These are phyloP conservation scores for Globisporangium middletonii DNA, from an alignment of 352 stramenopile species.

Conservation along the genomic window DNA sequence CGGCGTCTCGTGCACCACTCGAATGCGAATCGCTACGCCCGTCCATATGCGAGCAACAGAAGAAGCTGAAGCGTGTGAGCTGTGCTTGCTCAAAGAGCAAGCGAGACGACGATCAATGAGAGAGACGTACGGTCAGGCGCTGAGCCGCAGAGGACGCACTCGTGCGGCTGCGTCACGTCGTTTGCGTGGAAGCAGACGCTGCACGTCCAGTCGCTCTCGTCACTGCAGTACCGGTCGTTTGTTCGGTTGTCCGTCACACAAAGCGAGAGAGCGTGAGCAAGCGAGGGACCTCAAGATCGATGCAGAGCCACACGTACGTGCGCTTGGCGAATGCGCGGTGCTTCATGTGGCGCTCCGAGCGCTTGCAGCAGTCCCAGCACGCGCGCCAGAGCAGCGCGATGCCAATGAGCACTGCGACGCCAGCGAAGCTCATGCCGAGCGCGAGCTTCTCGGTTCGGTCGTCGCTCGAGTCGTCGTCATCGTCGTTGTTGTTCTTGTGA, in stretches of 20 bases:
- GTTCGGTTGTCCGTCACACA: not conserved
- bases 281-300: not conserved
- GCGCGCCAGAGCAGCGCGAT: constrained; percentile 39
- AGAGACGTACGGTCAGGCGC: constrained; percentile 23
- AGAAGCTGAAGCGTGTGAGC: not conserved
- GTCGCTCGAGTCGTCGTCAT: constrained; percentile 9
- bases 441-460: constrained; percentile 20
- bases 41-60: not conserved
- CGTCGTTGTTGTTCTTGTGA: constrained; percentile 3
- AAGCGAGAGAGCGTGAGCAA: not conserved
- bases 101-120: not conserved
- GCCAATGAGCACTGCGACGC: constrained; percentile 29
- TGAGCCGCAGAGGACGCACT: constrained; percentile 52
- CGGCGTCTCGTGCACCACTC: not conserved
- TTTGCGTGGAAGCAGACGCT: constrained; percentile 53
- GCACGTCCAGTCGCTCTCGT: constrained; percentile 31
- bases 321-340: constrained; percentile 44
- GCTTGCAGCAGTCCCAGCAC: constrained; percentile 42
- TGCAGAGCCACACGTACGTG: constrained; percentile 20
- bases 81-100: not conserved
- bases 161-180: constrained; percentile 26
- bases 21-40: not conserved
- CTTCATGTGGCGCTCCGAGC: constrained; percentile 19
- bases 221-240: not conserved
- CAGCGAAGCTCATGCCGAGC: constrained; percentile 26